Evolutionary conservation across 2,329 filamentous ascomycete genomes (phyloP).

Genomic region (Colletotrichum orchidophilum): DNA sequence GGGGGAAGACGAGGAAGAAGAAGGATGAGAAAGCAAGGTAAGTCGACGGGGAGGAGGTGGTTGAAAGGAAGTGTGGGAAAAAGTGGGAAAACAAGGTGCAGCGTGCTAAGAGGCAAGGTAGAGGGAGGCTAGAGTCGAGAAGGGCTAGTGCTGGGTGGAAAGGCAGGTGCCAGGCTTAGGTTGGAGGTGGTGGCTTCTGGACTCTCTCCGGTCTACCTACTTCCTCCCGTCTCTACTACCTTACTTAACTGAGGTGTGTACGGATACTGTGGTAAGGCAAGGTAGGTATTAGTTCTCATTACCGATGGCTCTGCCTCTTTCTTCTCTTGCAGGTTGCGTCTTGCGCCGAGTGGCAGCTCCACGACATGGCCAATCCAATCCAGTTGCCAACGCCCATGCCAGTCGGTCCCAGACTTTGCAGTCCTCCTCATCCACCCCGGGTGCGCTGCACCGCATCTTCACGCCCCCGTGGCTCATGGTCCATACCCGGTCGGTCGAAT

Average conservation of each 20-base stretch:
- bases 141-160: constrained; percentile 10
- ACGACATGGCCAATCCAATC: constrained; percentile 6
- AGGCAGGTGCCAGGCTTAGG: constrained; percentile 5
- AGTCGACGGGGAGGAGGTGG: constrained; percentile 22
- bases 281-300: too few species aligned
- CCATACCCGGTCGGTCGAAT: background rate
- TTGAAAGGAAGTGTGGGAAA: constrained; percentile 29
- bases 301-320: background rate
- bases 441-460: background rate
- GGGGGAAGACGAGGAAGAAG: constrained; percentile 30
- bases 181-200: background rate
- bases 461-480: background rate
- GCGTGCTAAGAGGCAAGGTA: constrained; percentile 2
- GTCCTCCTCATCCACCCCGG: background rate
- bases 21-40: constrained; percentile 3
- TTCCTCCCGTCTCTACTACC: background rate
- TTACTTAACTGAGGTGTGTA: background rate
- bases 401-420: background rate
- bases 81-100: constrained; percentile 27
- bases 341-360: constrained; percentile 11
- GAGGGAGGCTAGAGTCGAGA: constrained; percentile 3
- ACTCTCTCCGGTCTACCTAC: background rate
- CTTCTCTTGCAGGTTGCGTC: background rate
- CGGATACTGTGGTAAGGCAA: too few species aligned
- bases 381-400: background rate